Evolutionary conservation across 164 flowering plant genomes (phyloP).

Genomic region (grape (Vitis vinifera)): ASM3070453v1 NC_081810.1:8491001-8491500

Average conservation of each 20-base stretch:
- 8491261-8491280: constrained; percentile 49
- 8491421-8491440: too few relatives aligned
- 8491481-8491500: too few relatives aligned
- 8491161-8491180: constrained; percentile 86
- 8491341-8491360: constrained; percentile 52
- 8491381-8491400: constrained; percentile 5
- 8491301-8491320: constrained; percentile 78
- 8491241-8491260: constrained; percentile 41
- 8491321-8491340: constrained; percentile 52
- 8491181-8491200: constrained; percentile 74
- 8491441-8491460: too few relatives aligned
- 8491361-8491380: constrained; percentile 50
- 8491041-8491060: constrained; percentile 39
- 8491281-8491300: constrained; percentile 59
- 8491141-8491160: constrained; percentile 74
- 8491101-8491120: constrained; percentile 84
- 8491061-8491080: constrained; percentile 41
- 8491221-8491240: constrained; percentile 66
- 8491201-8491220: constrained; percentile 75
- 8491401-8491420: too few relatives aligned
- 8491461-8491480: too few relatives aligned
- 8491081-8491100: constrained; percentile 73
- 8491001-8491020: constrained; percentile 47
- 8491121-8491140: constrained; percentile 60
- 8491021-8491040: constrained; percentile 62